These are phyloP conservation scores for Brassica balearica DNA, from an alignment of 441 rosid genomes.

Conservation along the genomic window DNA sequence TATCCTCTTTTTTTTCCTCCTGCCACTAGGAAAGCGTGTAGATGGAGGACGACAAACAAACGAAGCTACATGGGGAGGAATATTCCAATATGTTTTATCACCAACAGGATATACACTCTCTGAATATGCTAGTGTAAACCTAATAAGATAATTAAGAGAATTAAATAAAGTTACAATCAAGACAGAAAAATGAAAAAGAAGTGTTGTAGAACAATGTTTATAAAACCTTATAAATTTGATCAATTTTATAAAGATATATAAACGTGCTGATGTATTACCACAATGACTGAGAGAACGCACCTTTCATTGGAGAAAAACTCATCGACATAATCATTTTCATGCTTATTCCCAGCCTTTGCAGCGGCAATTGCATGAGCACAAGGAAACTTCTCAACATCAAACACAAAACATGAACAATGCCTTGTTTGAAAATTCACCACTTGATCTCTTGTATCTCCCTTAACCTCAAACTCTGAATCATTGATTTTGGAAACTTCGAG, in stretches of 20 bases:
- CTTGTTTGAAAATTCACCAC: too few relatives aligned
- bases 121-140: neutral
- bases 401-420: too few relatives aligned
- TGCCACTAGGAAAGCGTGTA: neutral
- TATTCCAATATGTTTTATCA: neutral
- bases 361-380: too few relatives aligned
- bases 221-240: neutral
- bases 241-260: neutral
- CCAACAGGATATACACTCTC: neutral
- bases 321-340: neutral
- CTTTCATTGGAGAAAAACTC: neutral
- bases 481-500: too few relatives aligned
- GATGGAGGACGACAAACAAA: neutral
- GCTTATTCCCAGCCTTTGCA: neutral
- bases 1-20: neutral
- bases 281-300: neutral
- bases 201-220: neutral
- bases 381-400: too few relatives aligned
- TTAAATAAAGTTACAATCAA: neutral
- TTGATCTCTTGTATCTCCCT: too few relatives aligned
- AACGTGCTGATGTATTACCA: neutral
- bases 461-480: neutral
- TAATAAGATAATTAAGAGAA: too few relatives aligned
- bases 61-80: neutral
- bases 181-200: neutral